Evolutionary conservation across 2,329 filamentous ascomycete genomes (phyloP).

Genomic region (Ciborinia camelliae): DNA sequence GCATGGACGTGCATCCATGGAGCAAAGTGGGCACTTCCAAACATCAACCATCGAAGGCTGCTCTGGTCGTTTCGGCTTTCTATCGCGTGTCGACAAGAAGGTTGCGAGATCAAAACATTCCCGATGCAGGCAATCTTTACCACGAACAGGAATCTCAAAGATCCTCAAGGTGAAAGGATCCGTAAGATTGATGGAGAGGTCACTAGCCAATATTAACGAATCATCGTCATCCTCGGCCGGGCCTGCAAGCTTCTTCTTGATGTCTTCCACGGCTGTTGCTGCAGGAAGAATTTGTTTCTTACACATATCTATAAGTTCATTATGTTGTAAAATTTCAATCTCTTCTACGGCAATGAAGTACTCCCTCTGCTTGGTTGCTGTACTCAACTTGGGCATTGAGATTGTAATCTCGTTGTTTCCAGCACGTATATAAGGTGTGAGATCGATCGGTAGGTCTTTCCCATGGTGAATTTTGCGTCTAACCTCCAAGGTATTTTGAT

Average conservation of each 20-base stretch:
- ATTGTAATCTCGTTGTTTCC: conserved; percentile 26
- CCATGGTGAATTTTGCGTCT: conserved; percentile 69
- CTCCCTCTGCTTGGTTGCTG: conserved; percentile 39
- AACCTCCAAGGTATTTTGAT: conserved; percentile 46
- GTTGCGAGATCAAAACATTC: conserved; percentile 89
- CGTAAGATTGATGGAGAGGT: conserved; percentile 59
- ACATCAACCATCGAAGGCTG: conserved; percentile 61
- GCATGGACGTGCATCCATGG: conserved; percentile 69
- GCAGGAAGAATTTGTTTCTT: conserved; percentile 42
- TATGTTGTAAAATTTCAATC: conserved; percentile 53
- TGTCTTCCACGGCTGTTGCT: conserved; percentile 51
- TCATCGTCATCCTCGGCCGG: conserved; percentile 50
- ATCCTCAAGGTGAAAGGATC: conserved; percentile 65
- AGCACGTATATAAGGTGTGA: conserved; percentile 52
- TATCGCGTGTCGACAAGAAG: conserved; percentile 65
- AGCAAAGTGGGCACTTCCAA: conserved; percentile 87
- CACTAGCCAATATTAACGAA: conserved; percentile 54
- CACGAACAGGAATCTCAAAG: conserved; percentile 69
- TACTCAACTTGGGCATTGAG: conserved; percentile 29
- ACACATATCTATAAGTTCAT: conserved; percentile 44
- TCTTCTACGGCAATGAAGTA: conserved; percentile 69
- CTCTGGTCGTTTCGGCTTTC: conserved; percentile 43
- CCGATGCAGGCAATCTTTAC: conserved; percentile 66
- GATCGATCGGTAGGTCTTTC: conserved; percentile 71
- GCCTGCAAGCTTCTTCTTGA: conserved; percentile 50